A percentile compares a stretch with the other conserved stretches of the same genome.
phyloP scores from a whole-genome alignment of 352 stramenopile genomes.

The Plasmopara viticola region DNA sequence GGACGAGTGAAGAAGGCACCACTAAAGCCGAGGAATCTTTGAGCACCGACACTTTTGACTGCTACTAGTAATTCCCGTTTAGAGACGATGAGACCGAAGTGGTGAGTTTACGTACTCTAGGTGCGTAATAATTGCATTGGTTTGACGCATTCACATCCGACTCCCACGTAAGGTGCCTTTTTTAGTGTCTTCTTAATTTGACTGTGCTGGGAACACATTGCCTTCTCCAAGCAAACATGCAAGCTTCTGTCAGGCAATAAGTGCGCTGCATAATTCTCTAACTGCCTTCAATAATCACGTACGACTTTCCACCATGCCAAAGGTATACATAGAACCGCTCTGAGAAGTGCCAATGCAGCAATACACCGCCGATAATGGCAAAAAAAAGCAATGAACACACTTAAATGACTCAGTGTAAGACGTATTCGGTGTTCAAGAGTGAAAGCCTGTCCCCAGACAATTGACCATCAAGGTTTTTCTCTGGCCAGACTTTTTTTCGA shows the following conservation, averaged over 20 bases:
- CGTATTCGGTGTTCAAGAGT: slow-evolving; percentile 31
- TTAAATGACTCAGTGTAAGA: slow-evolving; percentile 39
- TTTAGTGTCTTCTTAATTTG: slow-evolving; percentile 35
- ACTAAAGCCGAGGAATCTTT: slow-evolving; percentile 62
- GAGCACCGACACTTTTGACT: slow-evolving; percentile 30
- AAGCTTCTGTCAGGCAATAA: slow-evolving; percentile 23
- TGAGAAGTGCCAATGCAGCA: slow-evolving; percentile 27
- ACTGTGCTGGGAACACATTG: slow-evolving; percentile 22
- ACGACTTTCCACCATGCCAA: slow-evolving; percentile 45
- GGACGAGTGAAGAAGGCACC: slow-evolving; percentile 64
- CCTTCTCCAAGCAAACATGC: slow-evolving; percentile 28
- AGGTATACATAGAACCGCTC: no score
- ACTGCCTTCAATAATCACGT: no score
- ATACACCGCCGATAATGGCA: slow-evolving; percentile 47
- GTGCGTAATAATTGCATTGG: slow-evolving; percentile 17
- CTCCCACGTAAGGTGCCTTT: slow-evolving; percentile 12
- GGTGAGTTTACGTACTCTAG: slow-evolving; percentile 20
- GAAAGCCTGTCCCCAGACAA: slow-evolving; percentile 30
- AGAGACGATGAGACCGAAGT: slow-evolving; percentile 24
- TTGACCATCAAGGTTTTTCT: no score
- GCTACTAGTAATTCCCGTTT: slow-evolving; percentile 40
- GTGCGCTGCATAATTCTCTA: neutral
- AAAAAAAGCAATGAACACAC: slow-evolving; percentile 47
- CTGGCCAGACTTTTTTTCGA: slow-evolving; percentile 33
- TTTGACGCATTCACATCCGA: slow-evolving; percentile 17